A percentile compares a stretch with the other conserved stretches of the same genome.
These are phyloP conservation scores for Saccharomyces kudriavzevii DNA, from an alignment of 805 yeast species.

Conservation along the genomic window DNA sequence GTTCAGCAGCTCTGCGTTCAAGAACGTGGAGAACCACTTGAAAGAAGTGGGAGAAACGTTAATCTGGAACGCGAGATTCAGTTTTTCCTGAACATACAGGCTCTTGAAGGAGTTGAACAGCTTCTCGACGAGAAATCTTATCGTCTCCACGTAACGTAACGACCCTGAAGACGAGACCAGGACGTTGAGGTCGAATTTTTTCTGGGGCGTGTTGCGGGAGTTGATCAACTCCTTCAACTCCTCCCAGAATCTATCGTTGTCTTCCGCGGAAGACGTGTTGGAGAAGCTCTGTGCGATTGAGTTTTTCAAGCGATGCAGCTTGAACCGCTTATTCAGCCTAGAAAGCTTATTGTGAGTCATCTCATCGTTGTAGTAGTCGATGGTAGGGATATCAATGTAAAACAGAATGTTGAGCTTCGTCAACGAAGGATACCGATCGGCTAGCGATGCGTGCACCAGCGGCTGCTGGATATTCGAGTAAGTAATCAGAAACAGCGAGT, in stretches of 20 bases:
- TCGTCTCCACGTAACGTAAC: slow-evolving; percentile 28
- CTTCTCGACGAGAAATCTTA: slow-evolving; percentile 23
- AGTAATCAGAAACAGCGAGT: slow-evolving; percentile 23
- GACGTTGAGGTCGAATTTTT: neutral
- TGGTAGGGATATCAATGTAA: slow-evolving; percentile 30
- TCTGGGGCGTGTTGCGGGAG: neutral
- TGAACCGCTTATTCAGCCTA: slow-evolving; percentile 25
- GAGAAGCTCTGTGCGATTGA: slow-evolving; percentile 21
- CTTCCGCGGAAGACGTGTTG: slow-evolving; percentile 5
- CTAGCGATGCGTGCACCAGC: neutral
- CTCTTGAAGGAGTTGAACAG: neutral
- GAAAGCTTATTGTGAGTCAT: slow-evolving; percentile 20
- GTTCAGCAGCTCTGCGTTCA: slow-evolving; percentile 14
- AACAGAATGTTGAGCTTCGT: slow-evolving; percentile 16
- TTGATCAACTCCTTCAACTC: slow-evolving; percentile 1
- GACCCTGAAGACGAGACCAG: slow-evolving; percentile 26
- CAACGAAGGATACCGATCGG: neutral
- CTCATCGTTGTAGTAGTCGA: slow-evolving; percentile 30
- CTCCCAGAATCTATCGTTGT: slow-evolving; percentile 21
- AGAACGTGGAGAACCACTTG: slow-evolving; percentile 28
- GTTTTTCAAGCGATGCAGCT: slow-evolving; percentile 22
- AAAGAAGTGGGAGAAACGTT: slow-evolving; percentile 24
- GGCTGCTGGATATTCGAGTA: slow-evolving; percentile 21
- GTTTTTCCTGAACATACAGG: slow-evolving; percentile 1
- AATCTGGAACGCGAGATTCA: slow-evolving; percentile 16